Evolutionary conservation across 768 basidiomycete genomes (phyloP).

Genomic region (Sporobolomyces phaffii): DNA sequence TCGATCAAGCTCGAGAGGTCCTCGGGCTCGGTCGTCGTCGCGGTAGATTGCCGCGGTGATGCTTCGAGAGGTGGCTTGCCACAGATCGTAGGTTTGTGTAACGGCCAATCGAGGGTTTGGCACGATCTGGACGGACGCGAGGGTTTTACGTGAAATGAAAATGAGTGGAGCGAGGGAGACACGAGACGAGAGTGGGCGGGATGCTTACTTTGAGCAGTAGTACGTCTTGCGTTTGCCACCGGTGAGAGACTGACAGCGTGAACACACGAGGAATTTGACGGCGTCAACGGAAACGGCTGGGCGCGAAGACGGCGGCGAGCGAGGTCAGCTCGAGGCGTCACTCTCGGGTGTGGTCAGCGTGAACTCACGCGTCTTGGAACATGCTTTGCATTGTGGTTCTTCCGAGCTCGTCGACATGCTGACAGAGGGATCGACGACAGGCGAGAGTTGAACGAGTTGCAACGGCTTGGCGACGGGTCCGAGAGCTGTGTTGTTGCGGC

Average conservation of each 20-base stretch:
- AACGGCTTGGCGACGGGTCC: too few relatives aligned
- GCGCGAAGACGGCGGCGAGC: background rate
- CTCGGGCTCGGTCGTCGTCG: background rate
- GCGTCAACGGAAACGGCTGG: background rate
- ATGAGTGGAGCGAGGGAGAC: background rate
- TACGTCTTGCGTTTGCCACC: background rate
- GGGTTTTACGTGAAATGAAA: background rate
- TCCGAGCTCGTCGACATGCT: background rate
- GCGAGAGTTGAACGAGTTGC: too few relatives aligned
- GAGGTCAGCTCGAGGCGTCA: background rate
- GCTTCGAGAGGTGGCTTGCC: background rate
- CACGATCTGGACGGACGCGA: background rate
- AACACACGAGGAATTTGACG: conserved; percentile 5
- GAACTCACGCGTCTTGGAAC: background rate
- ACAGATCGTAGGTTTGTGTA: conserved; percentile 10
- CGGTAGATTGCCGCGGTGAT: background rate
- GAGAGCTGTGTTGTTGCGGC: too few relatives aligned
- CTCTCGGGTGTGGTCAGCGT: too few relatives aligned
- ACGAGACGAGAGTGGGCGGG: too few relatives aligned
- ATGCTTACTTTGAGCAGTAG: conserved; percentile 9
- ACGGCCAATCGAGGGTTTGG: conserved; percentile 7
- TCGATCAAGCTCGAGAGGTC: too few relatives aligned
- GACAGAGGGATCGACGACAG: too few relatives aligned
- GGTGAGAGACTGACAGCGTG: background rate
- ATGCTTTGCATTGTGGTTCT: background rate